Percentiles rank a stretch among this genome's conserved stretches.
phyloP scores from a whole-genome alignment of 75 land plant genomes.

The Chamaecyparis obtusa region DNA sequence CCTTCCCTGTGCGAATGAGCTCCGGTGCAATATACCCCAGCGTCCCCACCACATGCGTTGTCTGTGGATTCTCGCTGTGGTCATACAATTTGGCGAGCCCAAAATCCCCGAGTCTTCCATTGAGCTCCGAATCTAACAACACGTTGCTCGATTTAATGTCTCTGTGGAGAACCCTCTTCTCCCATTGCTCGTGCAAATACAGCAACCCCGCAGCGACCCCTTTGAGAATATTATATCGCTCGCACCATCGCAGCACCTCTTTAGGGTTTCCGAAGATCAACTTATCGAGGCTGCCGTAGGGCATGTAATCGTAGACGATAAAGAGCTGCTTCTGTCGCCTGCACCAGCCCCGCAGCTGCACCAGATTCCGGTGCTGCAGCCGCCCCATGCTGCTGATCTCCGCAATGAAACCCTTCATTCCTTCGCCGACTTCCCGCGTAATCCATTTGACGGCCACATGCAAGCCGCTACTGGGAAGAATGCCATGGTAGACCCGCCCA shows the following conservation, averaged over 20 bases:
- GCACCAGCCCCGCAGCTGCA: slow-evolving; percentile 64
- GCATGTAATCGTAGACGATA: slow-evolving; percentile 52
- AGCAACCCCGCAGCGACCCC: slow-evolving; percentile 46
- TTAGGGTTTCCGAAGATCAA: slow-evolving; percentile 24
- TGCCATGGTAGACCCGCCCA: slow-evolving; percentile 47
- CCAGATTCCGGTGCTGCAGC: slow-evolving; percentile 66
- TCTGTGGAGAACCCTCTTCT: slow-evolving; percentile 18
- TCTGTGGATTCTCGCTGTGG: slow-evolving; percentile 20
- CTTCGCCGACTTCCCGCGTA: slow-evolving; percentile 28
- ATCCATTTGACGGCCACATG: slow-evolving; percentile 46
- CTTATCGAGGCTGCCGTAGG: slow-evolving; percentile 53
- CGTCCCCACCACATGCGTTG: slow-evolving; percentile 30
- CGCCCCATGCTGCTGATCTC: slow-evolving; percentile 56
- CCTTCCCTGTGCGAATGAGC: slow-evolving; percentile 25
- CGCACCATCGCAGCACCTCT: slow-evolving; percentile 28
- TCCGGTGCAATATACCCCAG: slow-evolving; percentile 46
- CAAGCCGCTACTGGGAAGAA: slow-evolving; percentile 17
- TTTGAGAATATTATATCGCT: slow-evolving; percentile 36
- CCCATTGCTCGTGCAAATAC: slow-evolving; percentile 28
- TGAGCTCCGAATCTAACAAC: slow-evolving; percentile 25
- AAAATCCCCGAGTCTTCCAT: slow-evolving; percentile 35
- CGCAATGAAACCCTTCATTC: slow-evolving; percentile 59
- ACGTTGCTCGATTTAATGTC: slow-evolving; percentile 41
- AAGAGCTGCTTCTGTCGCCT: slow-evolving; percentile 27
- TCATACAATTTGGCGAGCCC: slow-evolving; percentile 30